Evolutionary conservation across 805 yeast species (phyloP).

Genomic region (Kazachstania kunashirensis): DNA sequence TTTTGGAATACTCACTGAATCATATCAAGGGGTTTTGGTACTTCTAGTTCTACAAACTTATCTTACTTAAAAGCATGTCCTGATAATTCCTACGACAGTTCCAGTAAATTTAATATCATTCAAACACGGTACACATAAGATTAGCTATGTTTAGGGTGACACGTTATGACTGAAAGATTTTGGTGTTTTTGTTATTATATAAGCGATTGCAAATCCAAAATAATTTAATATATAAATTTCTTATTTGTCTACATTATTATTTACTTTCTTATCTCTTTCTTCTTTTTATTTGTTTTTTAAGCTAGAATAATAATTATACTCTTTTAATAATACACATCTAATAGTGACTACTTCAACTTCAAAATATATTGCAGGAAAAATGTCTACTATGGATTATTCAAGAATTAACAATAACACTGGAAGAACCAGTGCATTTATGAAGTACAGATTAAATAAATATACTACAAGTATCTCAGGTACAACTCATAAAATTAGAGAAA

Average conservation of each 20-base stretch:
- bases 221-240: too few relatives aligned
- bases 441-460: conserved; percentile 3
- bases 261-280: background rate
- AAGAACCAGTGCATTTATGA: conserved; percentile 3
- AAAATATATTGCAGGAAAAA: background rate
- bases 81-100: too few relatives aligned
- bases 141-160: too few relatives aligned
- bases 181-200: background rate
- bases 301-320: background rate
- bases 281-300: too few relatives aligned
- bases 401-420: background rate
- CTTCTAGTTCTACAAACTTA: too few relatives aligned
- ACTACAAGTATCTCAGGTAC: conserved; percentile 24
- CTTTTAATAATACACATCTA: background rate
- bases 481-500: conserved; percentile 34
- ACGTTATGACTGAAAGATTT: too few relatives aligned
- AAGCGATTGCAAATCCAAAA: background rate
- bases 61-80: too few relatives aligned
- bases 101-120: too few relatives aligned
- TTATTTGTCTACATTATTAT: too few relatives aligned
- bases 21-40: too few relatives aligned
- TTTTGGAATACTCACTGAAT: too few relatives aligned
- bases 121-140: too few relatives aligned
- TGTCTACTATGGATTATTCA: conserved; percentile 4
- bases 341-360: background rate